These are phyloP conservation scores for Microcyclosporella mali DNA, from an alignment of 2,329 filamentous ascomycete genomes.

Conservation along the genomic window DNA sequence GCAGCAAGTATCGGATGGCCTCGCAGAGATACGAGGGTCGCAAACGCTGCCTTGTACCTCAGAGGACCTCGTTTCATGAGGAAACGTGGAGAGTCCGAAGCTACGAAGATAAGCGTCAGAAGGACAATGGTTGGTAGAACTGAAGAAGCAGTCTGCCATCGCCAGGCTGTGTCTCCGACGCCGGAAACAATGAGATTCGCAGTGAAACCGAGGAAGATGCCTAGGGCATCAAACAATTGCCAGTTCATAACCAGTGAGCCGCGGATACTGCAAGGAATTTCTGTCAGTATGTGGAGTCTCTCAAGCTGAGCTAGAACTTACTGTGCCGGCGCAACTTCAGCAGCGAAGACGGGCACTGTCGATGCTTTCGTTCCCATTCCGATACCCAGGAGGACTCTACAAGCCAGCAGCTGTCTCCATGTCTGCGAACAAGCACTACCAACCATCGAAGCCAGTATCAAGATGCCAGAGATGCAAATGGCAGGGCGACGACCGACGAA, in stretches of 20 bases:
- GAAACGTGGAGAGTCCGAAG: constrained; percentile 27
- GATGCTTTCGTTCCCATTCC: constrained; percentile 33
- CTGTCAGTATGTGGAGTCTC: constrained; percentile 4
- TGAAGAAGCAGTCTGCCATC: constrained; percentile 26
- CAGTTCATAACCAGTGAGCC: constrained; percentile 1
- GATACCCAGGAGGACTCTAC: constrained; percentile 29
- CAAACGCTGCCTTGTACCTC: constrained; percentile 23
- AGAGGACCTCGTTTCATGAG: constrained; percentile 22
- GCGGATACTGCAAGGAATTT: not conserved
- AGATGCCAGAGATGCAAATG: constrained; percentile 26
- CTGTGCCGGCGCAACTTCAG: constrained; percentile 26
- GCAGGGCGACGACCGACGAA: constrained; percentile 27
- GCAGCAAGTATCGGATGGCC: constrained; percentile 25
- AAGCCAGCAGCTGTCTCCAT: constrained; percentile 27
- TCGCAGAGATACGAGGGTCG: constrained; percentile 20
- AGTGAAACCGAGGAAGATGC: constrained; percentile 27
- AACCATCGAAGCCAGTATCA: constrained; percentile 28
- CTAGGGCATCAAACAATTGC: constrained; percentile 25
- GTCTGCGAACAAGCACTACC: constrained; percentile 24
- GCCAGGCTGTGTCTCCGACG: constrained; percentile 16
- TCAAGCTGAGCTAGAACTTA: constrained; percentile 5
- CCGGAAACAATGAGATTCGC: constrained; percentile 24
- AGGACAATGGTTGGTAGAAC: constrained; percentile 25
- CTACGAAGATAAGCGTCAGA: constrained; percentile 22
- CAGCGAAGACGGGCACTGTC: constrained; percentile 30